A percentile compares a stretch with the other conserved stretches of the same genome.
Evolutionary conservation across 2,329 filamentous ascomycete genomes (phyloP).

Genomic region (Fonsecaea pugnacius): DNA sequence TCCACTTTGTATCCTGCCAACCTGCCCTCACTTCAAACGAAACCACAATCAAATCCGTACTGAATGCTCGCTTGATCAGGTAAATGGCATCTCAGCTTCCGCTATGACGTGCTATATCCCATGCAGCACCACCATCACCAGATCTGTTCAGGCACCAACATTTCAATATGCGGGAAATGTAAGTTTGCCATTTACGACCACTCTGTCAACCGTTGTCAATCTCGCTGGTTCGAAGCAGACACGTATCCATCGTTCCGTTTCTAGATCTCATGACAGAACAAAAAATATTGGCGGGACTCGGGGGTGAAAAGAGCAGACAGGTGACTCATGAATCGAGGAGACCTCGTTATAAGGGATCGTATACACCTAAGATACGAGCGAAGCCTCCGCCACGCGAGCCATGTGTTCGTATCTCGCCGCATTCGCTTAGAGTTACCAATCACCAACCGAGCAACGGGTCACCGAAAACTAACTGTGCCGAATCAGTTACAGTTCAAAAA

Average conservation of each 20-base stretch:
- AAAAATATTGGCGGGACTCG: not conserved
- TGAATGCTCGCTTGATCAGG: not conserved
- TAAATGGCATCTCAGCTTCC: not conserved
- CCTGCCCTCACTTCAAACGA: not conserved
- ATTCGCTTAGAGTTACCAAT: not conserved
- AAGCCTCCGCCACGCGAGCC: not conserved
- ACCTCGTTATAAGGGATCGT: not conserved
- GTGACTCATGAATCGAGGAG: not conserved
- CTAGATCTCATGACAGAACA: not conserved
- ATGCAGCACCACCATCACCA: not conserved
- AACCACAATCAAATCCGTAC: not conserved
- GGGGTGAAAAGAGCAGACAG: not conserved
- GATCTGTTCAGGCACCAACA: not conserved
- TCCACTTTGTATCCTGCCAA: not conserved
- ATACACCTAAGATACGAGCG: not conserved
- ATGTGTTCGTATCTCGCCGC: not conserved
- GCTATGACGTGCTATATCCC: not conserved
- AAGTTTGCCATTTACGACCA: not conserved
- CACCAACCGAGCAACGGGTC: not conserved
- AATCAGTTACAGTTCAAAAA: not conserved
- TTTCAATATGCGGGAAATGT: not conserved
- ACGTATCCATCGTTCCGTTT: not conserved
- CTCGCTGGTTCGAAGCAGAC: not conserved
- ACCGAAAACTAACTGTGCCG: not conserved
- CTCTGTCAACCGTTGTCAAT: not conserved